A percentile compares a stretch with the other conserved stretches of the same genome.
These are phyloP conservation scores for Hypoxylon cercidicola DNA, from an alignment of 495 filamentous ascomycete species.

Conservation along the genomic window DNA sequence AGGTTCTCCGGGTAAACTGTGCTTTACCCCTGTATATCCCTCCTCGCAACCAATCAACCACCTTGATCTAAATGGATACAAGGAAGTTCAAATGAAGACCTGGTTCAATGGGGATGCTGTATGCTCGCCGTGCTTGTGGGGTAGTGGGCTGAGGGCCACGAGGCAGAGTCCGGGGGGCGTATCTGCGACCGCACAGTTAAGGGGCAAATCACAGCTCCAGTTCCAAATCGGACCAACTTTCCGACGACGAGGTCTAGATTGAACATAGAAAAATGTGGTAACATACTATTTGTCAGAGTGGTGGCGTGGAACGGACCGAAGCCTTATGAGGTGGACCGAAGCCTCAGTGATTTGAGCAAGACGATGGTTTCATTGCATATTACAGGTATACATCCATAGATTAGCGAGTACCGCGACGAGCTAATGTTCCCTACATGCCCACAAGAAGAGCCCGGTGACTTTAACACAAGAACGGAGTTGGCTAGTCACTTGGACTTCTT, in stretches of 20 bases:
- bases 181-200: too few relatives aligned
- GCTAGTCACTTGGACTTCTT: too few relatives aligned
- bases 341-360: constrained; percentile 12
- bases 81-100: constrained; percentile 7
- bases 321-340: neutral
- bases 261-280: neutral
- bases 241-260: neutral
- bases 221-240: neutral
- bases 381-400: neutral
- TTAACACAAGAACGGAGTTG: too few relatives aligned
- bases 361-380: constrained; percentile 10
- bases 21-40: constrained; percentile 10
- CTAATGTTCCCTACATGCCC: neutral
- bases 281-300: constrained; percentile 27
- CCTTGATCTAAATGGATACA: constrained; percentile 8
- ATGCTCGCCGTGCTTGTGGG: constrained; percentile 16
- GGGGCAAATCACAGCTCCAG: neutral
- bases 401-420: neutral
- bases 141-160: constrained; percentile 4
- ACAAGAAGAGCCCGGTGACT: too few relatives aligned
- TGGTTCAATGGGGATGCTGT: neutral
- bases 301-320: constrained; percentile 4
- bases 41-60: constrained; percentile 16
- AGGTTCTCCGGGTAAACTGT: constrained; percentile 32
- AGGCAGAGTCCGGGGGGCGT: constrained; percentile 6